Conservation (phyloP, 78 protist species). For the Speleostelium caveatum region DNA sequence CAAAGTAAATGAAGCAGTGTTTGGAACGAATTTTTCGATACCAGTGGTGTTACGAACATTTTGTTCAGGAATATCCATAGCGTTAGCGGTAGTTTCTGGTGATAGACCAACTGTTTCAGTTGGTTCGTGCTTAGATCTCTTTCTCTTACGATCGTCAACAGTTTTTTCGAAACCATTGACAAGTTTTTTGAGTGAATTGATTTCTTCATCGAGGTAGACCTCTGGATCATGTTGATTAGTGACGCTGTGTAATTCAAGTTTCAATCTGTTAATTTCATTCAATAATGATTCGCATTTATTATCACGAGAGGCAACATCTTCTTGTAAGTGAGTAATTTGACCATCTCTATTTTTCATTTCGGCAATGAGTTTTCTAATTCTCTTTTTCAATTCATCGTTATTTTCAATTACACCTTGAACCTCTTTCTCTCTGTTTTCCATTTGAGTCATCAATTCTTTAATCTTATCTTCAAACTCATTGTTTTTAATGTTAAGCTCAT, state of each 20-base stretch:
- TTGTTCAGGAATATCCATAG: background rate
- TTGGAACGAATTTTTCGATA: background rate
- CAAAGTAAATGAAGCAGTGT: constrained; percentile 4
- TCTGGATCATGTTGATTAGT: constrained; percentile 47
- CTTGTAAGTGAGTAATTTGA: constrained; percentile 39
- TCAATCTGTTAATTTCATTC: constrained; percentile 17
- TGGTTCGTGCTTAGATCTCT: background rate
- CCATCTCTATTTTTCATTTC: constrained; percentile 44
- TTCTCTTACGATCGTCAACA: constrained; percentile 5
- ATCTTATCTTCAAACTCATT: constrained; percentile 31
- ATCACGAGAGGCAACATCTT: constrained; percentile 19
- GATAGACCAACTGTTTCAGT: no score
- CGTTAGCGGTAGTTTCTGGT: background rate
- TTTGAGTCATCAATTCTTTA: background rate
- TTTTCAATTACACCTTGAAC: background rate
- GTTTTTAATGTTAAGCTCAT: constrained; percentile 42
- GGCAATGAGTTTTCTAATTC: background rate
- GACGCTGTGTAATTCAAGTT: background rate
- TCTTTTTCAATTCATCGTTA: constrained; percentile 46
- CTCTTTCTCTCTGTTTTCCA: constrained; percentile 3
- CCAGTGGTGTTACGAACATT: background rate
- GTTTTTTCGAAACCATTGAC: constrained; percentile 26
- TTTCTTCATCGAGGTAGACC: constrained; percentile 2
- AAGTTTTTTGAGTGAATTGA: background rate
- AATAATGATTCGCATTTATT: background rate